phyloP scores from a whole-genome alignment of 164 flowering plant species.

The Aristolochia californica region DNA sequence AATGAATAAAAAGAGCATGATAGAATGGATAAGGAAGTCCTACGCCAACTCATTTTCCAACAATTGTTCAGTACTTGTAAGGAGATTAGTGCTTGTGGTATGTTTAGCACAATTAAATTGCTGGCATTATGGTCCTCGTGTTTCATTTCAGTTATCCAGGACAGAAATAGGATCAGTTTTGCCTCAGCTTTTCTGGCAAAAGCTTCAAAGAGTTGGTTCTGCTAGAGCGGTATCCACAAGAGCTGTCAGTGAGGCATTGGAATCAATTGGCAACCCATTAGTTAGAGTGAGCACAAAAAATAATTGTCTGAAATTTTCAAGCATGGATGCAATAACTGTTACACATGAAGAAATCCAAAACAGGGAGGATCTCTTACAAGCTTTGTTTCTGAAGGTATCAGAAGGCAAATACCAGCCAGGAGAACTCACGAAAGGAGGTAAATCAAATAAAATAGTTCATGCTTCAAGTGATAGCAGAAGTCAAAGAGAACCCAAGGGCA shows the following conservation, averaged over 20 bases:
- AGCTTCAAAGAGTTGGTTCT: conserved; percentile 7
- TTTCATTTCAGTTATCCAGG: conserved; percentile 12
- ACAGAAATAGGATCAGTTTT: conserved; percentile 18
- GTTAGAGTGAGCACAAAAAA: conserved; percentile 24
- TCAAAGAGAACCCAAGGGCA: too few relatives aligned
- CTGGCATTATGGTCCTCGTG: conserved; percentile 8
- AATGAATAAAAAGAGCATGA: conserved; percentile 9
- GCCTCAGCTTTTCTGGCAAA: conserved; percentile 30
- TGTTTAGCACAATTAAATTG: conserved; percentile 32
- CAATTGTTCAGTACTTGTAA: conserved; percentile 13
- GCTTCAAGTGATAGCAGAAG: not conserved
- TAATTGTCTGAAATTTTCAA: not conserved
- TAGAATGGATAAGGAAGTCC: conserved; percentile 33
- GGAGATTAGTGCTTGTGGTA: conserved; percentile 33
- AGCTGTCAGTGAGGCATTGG: conserved; percentile 40
- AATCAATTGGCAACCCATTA: conserved; percentile 41
- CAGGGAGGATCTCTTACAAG: conserved; percentile 29
- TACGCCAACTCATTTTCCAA: not conserved
- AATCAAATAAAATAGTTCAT: not conserved
- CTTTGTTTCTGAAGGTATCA: conserved; percentile 29
- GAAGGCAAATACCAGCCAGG: not conserved
- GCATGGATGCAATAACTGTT: conserved; percentile 23
- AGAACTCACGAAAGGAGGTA: not conserved
- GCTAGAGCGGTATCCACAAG: not conserved
- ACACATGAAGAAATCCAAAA: conserved; percentile 16